Evolutionary conservation across 2,329 filamentous ascomycete genomes (phyloP), one percentile per base, ranked within the genome.

Genomic region (Torrubiella hemipterigena): DNA sequence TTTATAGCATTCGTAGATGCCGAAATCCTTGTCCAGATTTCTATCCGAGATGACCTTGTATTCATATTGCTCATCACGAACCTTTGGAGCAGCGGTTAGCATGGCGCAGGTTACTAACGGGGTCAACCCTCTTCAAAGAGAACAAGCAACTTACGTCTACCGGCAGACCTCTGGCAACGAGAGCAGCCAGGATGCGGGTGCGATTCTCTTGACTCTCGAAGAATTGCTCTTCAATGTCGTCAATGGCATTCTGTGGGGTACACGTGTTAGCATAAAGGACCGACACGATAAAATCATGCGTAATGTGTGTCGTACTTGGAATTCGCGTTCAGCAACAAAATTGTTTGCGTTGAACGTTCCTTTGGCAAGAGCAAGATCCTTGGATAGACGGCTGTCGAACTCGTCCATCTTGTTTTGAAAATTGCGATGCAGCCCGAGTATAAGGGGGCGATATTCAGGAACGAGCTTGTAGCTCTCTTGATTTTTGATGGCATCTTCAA

Each of bases 401-500:
- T 55, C 44, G 12, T 40, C 42, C 8, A 54, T 36, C 32, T 50
- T 53, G 20, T 46, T 41, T 5, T 49, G 43, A 25, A 56, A 45
- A 22, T 45, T 51, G 21, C 37, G 31, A 28, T 51, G 41, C 10
- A 84, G 61, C 37, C 71, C 59, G 4, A 55, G 48, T 42, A 65
- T 59, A 33, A 79, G 54, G 13, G 56, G 50, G 8, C 55, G 41
- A 49, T 72, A 73, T 45, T 77, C 70, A 6, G 61, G 56, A 10
- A 63, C 63, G 39, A 67, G 51, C 45, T 68, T 63, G 52, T 75
- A 61, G 27, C 58, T 60, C 7, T 67, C 53, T 7, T 67, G 60
- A 31, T 73, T 62, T 29, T 65, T 57, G 38, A 73, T 59, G 36
- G 81, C 54, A 36, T 67, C 62, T 29, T 73, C 68, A 35, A 78